Percentiles rank a stretch among this genome's conserved stretches.
phyloP scores from a whole-genome alignment of 805 yeast species.

The Candida railenensis region DNA sequence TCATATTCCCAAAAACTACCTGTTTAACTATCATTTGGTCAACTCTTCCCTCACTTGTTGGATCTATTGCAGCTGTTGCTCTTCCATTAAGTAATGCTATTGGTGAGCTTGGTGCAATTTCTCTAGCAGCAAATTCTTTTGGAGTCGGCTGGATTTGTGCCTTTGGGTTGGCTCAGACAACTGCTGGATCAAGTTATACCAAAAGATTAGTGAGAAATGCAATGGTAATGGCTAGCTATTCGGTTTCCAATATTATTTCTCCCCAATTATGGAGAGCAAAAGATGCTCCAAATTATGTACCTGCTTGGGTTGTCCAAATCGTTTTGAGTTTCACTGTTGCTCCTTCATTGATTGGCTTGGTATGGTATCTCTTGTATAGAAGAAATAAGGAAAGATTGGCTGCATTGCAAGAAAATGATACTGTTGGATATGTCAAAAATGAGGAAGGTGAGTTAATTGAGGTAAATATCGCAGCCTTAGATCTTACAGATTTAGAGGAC shows the following conservation, averaged over 20 bases:
- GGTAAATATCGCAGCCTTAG: conserved; percentile 46
- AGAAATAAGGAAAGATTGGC: conserved; percentile 44
- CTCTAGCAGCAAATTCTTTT: conserved; percentile 45
- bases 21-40: conserved; percentile 34
- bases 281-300: conserved; percentile 40
- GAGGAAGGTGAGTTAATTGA: conserved; percentile 24
- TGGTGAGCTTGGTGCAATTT: conserved; percentile 43
- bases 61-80: conserved; percentile 45
- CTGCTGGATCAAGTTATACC: conserved; percentile 45
- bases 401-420: neutral
- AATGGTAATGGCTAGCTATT: conserved; percentile 43
- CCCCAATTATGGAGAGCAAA: conserved; percentile 54
- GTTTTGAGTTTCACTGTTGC: conserved; percentile 49
- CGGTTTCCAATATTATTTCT: conserved; percentile 50
- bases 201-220: conserved; percentile 49
- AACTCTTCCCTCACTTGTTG: conserved; percentile 44
- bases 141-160: conserved; percentile 39
- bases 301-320: conserved; percentile 52
- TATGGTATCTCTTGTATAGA: conserved; percentile 42
- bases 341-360: conserved; percentile 42
- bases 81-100: conserved; percentile 44
- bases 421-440: conserved; percentile 23
- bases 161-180: conserved; percentile 27
- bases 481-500: conserved; percentile 55
- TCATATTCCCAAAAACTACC: conserved; percentile 31